phyloP scores from a whole-genome alignment of 2,329 filamentous ascomycete genomes.

The Septoria petroselini region DNA sequence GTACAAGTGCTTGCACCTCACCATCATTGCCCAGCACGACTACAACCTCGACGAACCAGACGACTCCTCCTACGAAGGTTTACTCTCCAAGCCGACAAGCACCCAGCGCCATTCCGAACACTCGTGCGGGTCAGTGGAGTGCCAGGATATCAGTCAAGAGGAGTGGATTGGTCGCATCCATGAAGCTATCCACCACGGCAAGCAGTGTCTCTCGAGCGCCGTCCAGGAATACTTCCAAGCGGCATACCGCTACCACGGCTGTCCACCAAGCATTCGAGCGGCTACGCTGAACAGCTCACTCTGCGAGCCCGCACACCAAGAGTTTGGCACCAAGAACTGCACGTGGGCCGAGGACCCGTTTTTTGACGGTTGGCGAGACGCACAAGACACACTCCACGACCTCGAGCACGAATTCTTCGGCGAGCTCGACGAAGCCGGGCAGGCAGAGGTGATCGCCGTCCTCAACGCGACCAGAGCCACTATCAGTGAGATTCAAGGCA shows the following conservation, averaged over 20 bases:
- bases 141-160: background rate
- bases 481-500: background rate
- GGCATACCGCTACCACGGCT: slow-evolving; percentile 2
- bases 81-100: slow-evolving; percentile 1
- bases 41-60: background rate
- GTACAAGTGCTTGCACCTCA: slow-evolving; percentile 4
- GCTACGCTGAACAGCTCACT: background rate
- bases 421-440: background rate
- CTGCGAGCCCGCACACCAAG: slow-evolving; percentile 2
- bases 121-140: background rate
- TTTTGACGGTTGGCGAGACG: background rate
- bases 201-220: background rate
- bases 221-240: background rate
- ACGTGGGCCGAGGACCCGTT: slow-evolving; percentile 2
- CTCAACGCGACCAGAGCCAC: background rate
- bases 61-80: slow-evolving; percentile 1
- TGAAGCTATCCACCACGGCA: background rate
- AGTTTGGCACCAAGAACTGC: slow-evolving; percentile 1
- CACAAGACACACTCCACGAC: background rate
- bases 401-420: background rate
- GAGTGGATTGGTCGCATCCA: background rate
- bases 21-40: background rate
- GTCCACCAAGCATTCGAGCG: background rate
- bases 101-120: background rate
- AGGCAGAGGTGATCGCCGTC: background rate